phyloP scores from a whole-genome alignment of 805 yeast genomes.

The Helenozyma baotianmanensis region DNA sequence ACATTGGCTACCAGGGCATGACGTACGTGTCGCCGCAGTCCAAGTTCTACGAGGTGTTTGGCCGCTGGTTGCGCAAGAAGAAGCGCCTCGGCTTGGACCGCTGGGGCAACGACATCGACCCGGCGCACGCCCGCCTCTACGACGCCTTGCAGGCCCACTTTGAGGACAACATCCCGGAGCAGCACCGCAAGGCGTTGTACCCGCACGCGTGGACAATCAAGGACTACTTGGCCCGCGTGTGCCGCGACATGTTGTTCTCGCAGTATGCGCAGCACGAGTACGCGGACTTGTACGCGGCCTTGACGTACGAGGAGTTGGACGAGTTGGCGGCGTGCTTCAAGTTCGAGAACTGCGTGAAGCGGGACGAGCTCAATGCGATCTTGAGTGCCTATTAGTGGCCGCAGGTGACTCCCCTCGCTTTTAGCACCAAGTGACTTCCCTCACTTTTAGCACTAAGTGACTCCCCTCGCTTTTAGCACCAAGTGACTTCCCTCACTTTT shows the following conservation, averaged over 20 bases:
- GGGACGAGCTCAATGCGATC: conserved; percentile 38
- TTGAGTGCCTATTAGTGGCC: conserved; percentile 21
- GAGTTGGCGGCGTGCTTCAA: conserved; percentile 49
- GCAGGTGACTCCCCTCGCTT: too few relatives aligned
- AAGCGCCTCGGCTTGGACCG: conserved; percentile 42
- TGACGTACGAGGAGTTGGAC: conserved; percentile 43
- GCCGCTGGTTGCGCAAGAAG: conserved; percentile 40
- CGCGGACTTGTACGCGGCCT: conserved; percentile 40
- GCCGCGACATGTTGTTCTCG: conserved; percentile 40
- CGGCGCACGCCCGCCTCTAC: conserved; percentile 34
- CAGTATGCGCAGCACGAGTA: conserved; percentile 43
- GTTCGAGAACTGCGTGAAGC: conserved; percentile 40
- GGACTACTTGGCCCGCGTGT: conserved; percentile 35
- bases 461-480: too few relatives aligned
- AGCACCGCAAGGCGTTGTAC: conserved; percentile 35
- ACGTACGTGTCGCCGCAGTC: conserved; percentile 43
- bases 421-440: too few relatives aligned
- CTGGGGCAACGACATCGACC: conserved; percentile 47
- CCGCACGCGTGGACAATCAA: conserved; percentile 37
- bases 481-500: too few relatives aligned
- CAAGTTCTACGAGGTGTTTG: conserved; percentile 39
- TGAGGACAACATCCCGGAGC: conserved; percentile 35
- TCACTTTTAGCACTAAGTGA: too few relatives aligned
- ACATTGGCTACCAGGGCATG: conserved; percentile 49
- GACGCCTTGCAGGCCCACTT: conserved; percentile 34